Conservation (phyloP, 2,329 filamentous ascomycete species). For the Hymenoscyphus repandus region DNA sequence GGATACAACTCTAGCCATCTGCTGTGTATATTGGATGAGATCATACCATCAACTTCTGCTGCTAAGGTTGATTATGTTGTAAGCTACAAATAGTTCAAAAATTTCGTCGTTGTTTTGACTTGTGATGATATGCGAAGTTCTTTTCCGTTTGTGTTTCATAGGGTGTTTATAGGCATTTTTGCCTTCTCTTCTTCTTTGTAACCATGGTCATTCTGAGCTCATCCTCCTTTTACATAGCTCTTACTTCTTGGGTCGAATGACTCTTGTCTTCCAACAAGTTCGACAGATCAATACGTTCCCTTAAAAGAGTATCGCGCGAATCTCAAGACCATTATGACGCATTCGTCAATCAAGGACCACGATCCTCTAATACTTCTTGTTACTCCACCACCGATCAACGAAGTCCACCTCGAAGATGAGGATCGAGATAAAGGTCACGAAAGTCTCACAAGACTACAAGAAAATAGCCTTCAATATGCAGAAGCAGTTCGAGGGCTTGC, state of each 20-base stretch:
- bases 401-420: conserved; percentile 32
- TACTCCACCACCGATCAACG: conserved; percentile 77
- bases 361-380: conserved; percentile 70
- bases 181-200: no score
- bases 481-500: conserved; percentile 51
- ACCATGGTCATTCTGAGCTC: no score
- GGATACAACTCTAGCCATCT: conserved; percentile 81
- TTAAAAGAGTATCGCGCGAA: conserved; percentile 71
- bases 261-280: conserved; percentile 59
- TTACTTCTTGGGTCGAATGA: conserved; percentile 91
- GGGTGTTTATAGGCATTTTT: no score
- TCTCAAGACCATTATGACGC: conserved; percentile 63
- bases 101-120: no score
- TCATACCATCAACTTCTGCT: conserved; percentile 62
- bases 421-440: conserved; percentile 26
- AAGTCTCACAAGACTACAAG: conserved; percentile 51
- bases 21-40: conserved; percentile 59
- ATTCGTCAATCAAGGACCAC: conserved; percentile 65
- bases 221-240: conserved; percentile 17
- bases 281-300: conserved; percentile 69
- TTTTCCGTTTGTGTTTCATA: no score
- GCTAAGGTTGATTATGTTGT: conserved; percentile 65
- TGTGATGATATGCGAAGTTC: no score
- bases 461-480: conserved; percentile 57
- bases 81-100: conserved; percentile 23